Evolutionary conservation across 2,329 filamentous ascomycete species (phyloP).

Genomic region (Aspergillus udagawae): DNA sequence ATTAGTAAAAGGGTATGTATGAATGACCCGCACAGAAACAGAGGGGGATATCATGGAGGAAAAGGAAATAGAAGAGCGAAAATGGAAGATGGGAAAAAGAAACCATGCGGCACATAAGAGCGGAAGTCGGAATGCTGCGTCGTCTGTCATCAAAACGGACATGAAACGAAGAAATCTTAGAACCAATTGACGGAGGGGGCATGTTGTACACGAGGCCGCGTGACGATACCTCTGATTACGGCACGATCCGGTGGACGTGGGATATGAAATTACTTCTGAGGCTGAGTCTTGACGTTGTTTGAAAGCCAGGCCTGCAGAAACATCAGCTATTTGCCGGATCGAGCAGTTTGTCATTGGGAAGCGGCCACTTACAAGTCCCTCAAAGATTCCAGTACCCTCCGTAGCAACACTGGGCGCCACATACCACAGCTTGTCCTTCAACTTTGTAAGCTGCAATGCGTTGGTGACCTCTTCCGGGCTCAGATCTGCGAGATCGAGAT

Average conservation of each 20-base stretch:
- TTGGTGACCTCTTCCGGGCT: conserved; percentile 76
- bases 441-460: conserved; percentile 67
- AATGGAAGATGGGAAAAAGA: conserved; percentile 15
- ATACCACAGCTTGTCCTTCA: conserved; percentile 82
- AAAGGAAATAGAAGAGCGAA: conserved; percentile 21
- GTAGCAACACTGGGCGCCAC: conserved; percentile 80
- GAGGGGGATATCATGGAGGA: conserved; percentile 42
- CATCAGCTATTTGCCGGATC: conserved; percentile 8
- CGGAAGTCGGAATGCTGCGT: conserved; percentile 37
- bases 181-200: conserved; percentile 17
- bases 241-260: conserved; percentile 4
- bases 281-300: conserved; percentile 69
- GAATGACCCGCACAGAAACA: conserved; percentile 33
- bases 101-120: conserved; percentile 18
- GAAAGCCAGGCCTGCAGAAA: conserved; percentile 64
- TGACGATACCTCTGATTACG: conserved; percentile 17
- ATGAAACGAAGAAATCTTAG: conserved; percentile 30
- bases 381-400: conserved; percentile 73
- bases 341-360: not conserved
- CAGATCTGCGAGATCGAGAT: conserved; percentile 57
- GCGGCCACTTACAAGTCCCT: conserved; percentile 60
- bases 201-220: conserved; percentile 34
- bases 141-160: conserved; percentile 40
- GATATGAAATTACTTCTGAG: conserved; percentile 33
- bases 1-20: conserved; percentile 32